Conservation (phyloP, 495 filamentous ascomycete species). For the Daldinia concentrica region DNA sequence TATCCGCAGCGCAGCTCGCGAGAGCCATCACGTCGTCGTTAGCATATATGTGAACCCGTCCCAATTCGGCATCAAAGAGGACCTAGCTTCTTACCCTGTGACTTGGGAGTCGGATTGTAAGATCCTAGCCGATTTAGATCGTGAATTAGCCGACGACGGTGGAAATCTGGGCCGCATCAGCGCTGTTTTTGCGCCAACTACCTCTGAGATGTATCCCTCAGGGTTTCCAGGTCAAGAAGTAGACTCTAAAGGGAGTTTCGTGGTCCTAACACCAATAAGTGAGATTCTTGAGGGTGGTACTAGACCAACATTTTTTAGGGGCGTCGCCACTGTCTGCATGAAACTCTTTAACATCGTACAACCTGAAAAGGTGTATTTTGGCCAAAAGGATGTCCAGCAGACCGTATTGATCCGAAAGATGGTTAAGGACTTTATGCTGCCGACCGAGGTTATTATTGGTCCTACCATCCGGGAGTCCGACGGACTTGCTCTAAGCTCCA, state of each 20-base stretch:
- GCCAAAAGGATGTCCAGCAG: conserved; percentile 98
- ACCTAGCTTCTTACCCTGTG: conserved; percentile 87
- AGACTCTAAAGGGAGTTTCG: conserved; percentile 83
- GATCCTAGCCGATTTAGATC: conserved; percentile 72
- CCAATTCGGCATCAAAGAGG: conserved; percentile 92
- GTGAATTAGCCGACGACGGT: conserved; percentile 69
- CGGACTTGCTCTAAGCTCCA: conserved; percentile 91
- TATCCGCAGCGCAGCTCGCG: conserved; percentile 82
- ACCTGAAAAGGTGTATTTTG: conserved; percentile 92
- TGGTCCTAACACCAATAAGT: conserved; percentile 87
- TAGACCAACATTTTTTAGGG: conserved; percentile 94
- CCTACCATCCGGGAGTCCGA: conserved; percentile 79
- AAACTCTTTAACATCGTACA: conserved; percentile 94
- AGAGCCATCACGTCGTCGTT: conserved; percentile 86
- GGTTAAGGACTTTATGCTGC: conserved; percentile 88
- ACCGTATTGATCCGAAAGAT: conserved; percentile 87
- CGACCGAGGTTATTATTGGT: conserved; percentile 76
- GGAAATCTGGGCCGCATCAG: conserved; percentile 71
- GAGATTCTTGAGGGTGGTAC: conserved; percentile 83
- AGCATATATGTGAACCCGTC: conserved; percentile 96
- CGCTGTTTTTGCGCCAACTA: conserved; percentile 86
- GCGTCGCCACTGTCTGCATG: conserved; percentile 95
- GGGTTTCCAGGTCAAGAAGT: conserved; percentile 83
- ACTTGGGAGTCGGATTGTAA: conserved; percentile 82
- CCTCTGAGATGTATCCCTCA: conserved; percentile 85